Evolutionary conservation across 2,329 filamentous ascomycete species (phyloP), one percentile per base, ranked within the genome.

Genomic region (Fusarium protoensiforme): DNA sequence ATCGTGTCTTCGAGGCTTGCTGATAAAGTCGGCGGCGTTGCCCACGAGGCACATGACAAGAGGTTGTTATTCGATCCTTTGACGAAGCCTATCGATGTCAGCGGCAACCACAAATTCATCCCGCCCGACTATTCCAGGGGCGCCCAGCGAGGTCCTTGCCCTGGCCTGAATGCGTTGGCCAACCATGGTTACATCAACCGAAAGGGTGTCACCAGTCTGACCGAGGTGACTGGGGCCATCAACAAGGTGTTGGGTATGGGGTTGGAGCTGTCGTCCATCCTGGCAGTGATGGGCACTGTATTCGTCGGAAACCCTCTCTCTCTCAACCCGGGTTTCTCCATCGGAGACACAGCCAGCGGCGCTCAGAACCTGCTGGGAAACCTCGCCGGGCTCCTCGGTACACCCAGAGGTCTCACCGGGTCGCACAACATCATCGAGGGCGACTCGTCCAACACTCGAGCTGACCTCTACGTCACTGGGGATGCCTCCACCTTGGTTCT

Each of bases 81-180:
- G 3, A 56, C 33, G 8, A 16, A 71, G n/a, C 57, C 63, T 11
- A 71, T 71, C 9, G 9, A 71, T 13, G 63, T 71, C 1, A 71
- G 29, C 16, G 68, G 63, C 51, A n/a, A 41, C 20, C 76, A 80
- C 59, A 54, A 76, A 43, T 80, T 80, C n/a, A 69, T 70, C 7
- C 62, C 78, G 0, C 79, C 79, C 0, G 67, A 80, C 38, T 78
- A 75, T 27, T 60, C 72, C 14, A 72, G 63, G 10, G 79, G 79
- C 7, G 77, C 73, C 24, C 78, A 78, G 27, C 71, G 77, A 46
- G 77, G 77, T 0, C 69, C 77, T 24, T 84, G 82, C 36, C 81
- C 82, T 0, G 82, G 79, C 2, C 75, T 84, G n/a, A 83, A 83
- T 48, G 77, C 77, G 0, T 61, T 83, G 16, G 81, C 81, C 13